Base-by-base conservation (phyloP, 2,329 filamentous ascomycete genomes). In the Xylaria arbuscula region DNA sequence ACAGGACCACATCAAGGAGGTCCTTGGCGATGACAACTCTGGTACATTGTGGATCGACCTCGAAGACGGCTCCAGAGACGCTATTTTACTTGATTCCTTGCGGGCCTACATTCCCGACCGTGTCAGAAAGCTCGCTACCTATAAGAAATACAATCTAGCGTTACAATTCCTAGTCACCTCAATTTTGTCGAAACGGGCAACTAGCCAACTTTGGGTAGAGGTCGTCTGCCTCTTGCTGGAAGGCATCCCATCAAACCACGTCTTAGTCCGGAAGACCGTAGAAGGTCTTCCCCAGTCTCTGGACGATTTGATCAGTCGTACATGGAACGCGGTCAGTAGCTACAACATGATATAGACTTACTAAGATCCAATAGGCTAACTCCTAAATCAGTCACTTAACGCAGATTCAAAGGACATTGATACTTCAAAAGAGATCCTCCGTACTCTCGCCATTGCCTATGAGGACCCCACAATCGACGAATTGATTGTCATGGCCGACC, bases 351-450 rank as follows among this genome's bases (percentile, higher is more conserved):
- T 7, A 47, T 47, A n/a, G n/a, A n/a, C 19, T 19, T 19, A 19
- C n/a, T 7, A 13, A 47, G n/a, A 6, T 47, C 28, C 15, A 1
- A 7, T 22, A 28, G 1, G 15, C 24, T 51, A 28, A 28, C 11
- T 22, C 48, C 28, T 28, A 28, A 28, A 28, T n/a, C 19, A 51
- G 55, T 58, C 40, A 47, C 55, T 47, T 15, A 58, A 8, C 40
- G 40, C 19, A 13, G 13, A 58, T 11, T n/a, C 55, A 2, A 15
- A 58, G 38, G 40, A 24, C 3, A 58, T 58, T 47, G 13, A 58
- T 58, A 58, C 55, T 32, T 58, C 55, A 8, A 58, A 58, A 47
- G 55, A 58, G 40, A 58, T 58, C 24, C 40, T 58, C 13, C 55
- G 55, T 34, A 58, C 55, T 10, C 55, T 58, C 13, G 55, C 55